Conservation (phyloP, 169 alveolate genomes). For the Plasmodium malariae region DNA sequence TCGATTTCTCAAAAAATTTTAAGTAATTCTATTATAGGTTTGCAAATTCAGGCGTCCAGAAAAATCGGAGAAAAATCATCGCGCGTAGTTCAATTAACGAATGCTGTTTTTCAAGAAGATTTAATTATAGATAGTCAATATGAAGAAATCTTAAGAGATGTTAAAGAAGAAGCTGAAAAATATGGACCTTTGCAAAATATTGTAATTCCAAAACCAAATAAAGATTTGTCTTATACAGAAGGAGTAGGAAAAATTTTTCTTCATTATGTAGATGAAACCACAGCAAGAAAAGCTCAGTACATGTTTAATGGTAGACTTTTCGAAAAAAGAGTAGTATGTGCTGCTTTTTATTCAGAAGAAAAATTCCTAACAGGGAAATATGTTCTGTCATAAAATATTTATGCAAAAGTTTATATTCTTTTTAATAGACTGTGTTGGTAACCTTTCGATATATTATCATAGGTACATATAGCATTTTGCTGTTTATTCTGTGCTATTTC, state of each 20-base stretch:
- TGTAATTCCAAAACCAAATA: constrained; percentile 88
- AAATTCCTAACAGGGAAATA: constrained; percentile 85
- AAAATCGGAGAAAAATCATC: constrained; percentile 89
- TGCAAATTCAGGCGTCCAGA: constrained; percentile 90
- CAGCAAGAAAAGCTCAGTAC: constrained; percentile 91
- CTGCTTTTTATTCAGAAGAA: constrained; percentile 92
- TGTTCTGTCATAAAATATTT: constrained; percentile 82
- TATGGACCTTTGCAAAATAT: constrained; percentile 91
- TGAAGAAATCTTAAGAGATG: constrained; percentile 84
- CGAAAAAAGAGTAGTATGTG: constrained; percentile 92
- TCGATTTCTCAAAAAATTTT: constrained; percentile 89
- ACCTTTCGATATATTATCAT: too few relatives aligned
- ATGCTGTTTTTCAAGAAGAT: constrained; percentile 91
- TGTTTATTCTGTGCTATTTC: too few relatives aligned
- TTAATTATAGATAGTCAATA: constrained; percentile 86
- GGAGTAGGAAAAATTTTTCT: constrained; percentile 90
- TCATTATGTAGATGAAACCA: constrained; percentile 83
- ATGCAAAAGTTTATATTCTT: neutral
- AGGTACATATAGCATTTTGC: too few relatives aligned
- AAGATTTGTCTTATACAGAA: constrained; percentile 86
- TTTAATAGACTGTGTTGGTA: neutral
- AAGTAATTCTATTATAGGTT: constrained; percentile 88
- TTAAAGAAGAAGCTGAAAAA: constrained; percentile 89
- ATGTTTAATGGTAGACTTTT: constrained; percentile 91
- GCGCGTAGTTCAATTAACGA: constrained; percentile 90